Evolutionary conservation across 1,284 basidiomycete species (phyloP).

Genomic region (Grifola frondosa): DNA sequence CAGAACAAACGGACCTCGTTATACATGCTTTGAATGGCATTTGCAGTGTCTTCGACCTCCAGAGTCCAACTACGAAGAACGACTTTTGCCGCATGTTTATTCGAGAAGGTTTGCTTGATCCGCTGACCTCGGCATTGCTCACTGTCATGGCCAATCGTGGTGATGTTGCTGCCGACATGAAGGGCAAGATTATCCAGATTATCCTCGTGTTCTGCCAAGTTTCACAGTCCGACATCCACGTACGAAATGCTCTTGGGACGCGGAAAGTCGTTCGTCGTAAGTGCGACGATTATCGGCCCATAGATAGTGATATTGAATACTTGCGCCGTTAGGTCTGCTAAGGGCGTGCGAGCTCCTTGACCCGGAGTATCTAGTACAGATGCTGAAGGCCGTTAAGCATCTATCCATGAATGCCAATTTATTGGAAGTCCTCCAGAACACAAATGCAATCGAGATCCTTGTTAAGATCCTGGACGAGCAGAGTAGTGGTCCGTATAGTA

Average conservation of each 20-base stretch:
- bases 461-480: slow-evolving; percentile 83
- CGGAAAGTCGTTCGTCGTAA: slow-evolving; percentile 86
- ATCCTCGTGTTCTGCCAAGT: slow-evolving; percentile 93
- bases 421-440: slow-evolving; percentile 93
- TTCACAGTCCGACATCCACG: slow-evolving; percentile 90
- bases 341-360: slow-evolving; percentile 83
- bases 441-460: slow-evolving; percentile 91
- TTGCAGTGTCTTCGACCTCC: slow-evolving; percentile 91
- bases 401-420: slow-evolving; percentile 89
- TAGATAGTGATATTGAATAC: neutral
- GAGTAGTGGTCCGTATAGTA: slow-evolving; percentile 75
- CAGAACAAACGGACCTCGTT: slow-evolving; percentile 86
- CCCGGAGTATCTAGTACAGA: slow-evolving; percentile 80
- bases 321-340: slow-evolving; percentile 61
- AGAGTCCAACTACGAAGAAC: slow-evolving; percentile 94
- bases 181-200: slow-evolving; percentile 87
- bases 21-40: slow-evolving; percentile 94
- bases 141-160: slow-evolving; percentile 82
- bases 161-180: slow-evolving; percentile 70
- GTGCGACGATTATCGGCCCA: slow-evolving; percentile 30
- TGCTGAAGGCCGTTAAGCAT: slow-evolving; percentile 95
- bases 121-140: slow-evolving; percentile 85
- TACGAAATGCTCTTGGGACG: slow-evolving; percentile 87
- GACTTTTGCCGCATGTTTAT: slow-evolving; percentile 99
- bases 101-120: slow-evolving; percentile 90